These are phyloP conservation scores for Quillaja saponaria DNA, from an alignment of 306 rosid genomes.

Conservation along the genomic window DNA sequence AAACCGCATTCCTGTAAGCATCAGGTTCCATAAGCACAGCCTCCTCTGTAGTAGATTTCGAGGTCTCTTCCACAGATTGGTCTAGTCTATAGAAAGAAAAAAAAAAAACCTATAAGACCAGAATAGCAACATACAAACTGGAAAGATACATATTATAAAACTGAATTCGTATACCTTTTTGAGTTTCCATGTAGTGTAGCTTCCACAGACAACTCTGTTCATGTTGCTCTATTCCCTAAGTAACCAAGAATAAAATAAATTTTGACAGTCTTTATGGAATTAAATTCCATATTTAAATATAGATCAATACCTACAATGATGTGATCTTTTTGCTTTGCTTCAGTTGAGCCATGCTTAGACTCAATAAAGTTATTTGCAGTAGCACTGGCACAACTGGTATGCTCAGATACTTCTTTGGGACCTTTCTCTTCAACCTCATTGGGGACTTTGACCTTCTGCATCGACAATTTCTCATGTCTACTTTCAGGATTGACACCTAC, in stretches of 20 bases:
- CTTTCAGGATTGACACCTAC: constrained; percentile 14
- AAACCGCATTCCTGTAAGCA: constrained; percentile 26
- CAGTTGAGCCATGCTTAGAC: constrained; percentile 26
- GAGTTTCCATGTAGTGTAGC: constrained; percentile 72
- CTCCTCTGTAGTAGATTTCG: constrained; percentile 37
- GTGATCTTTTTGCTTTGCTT: constrained; percentile 28
- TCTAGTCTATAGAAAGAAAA: constrained; percentile 60
- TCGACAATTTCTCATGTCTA: constrained; percentile 23
- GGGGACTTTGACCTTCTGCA: constrained; percentile 24
- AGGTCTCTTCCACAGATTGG: constrained; percentile 41
- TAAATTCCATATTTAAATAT: constrained; percentile 23
- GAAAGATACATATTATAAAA: constrained; percentile 24
- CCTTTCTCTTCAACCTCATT: constrained; percentile 26
- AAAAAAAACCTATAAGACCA: constrained; percentile 31
- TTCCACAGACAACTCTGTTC: constrained; percentile 42
- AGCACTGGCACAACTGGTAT: constrained; percentile 17
- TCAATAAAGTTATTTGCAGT: constrained; percentile 18
- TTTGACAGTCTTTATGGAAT: constrained; percentile 8
- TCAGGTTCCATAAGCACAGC: constrained; percentile 21
- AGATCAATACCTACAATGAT: constrained; percentile 44
- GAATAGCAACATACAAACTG: constrained; percentile 31
- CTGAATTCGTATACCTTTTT: constrained; percentile 46
- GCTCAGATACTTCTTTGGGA: constrained; percentile 14
- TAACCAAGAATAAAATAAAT: constrained; percentile 39
- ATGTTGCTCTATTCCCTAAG: constrained; percentile 62